phyloP scores from a whole-genome alignment of 73 alveolate genomes.

The Tetrahymena thermophila region DNA sequence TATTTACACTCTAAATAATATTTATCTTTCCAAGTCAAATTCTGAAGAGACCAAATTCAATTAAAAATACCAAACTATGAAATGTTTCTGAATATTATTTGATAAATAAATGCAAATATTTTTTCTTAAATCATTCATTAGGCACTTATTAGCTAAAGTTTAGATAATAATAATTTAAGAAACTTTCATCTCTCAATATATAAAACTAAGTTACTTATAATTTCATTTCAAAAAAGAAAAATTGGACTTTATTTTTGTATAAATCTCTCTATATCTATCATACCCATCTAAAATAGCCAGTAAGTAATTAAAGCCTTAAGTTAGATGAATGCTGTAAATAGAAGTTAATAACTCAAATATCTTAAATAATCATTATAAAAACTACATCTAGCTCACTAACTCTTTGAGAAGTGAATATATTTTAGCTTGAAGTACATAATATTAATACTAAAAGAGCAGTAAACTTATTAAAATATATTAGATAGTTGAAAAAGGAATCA shows the following conservation, averaged over 20 bases:
- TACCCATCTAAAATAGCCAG: neutral
- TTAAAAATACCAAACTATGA: neutral
- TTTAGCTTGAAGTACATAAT: no score
- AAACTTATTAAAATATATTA: no score
- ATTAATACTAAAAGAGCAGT: no score
- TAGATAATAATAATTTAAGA: neutral
- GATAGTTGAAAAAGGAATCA: no score
- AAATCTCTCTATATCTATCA: neutral
- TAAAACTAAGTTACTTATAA: neutral
- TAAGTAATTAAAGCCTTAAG: neutral
- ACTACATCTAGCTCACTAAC: no score
- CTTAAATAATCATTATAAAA: neutral
- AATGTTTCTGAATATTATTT: neutral
- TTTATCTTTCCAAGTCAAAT: neutral
- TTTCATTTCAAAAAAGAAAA: neutral
- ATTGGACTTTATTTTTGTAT: neutral
- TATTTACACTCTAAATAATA: neutral
- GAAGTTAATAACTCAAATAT: neutral
- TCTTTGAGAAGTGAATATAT: no score
- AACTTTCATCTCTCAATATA: neutral
- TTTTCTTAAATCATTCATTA: no score
- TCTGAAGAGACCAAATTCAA: neutral
- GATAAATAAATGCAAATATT: no score
- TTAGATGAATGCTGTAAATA: neutral
- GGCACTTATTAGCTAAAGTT: neutral